These are phyloP conservation scores for Tulasnella sp. DNA, from an alignment of 768 basidiomycete species.

Conservation along the genomic window DNA sequence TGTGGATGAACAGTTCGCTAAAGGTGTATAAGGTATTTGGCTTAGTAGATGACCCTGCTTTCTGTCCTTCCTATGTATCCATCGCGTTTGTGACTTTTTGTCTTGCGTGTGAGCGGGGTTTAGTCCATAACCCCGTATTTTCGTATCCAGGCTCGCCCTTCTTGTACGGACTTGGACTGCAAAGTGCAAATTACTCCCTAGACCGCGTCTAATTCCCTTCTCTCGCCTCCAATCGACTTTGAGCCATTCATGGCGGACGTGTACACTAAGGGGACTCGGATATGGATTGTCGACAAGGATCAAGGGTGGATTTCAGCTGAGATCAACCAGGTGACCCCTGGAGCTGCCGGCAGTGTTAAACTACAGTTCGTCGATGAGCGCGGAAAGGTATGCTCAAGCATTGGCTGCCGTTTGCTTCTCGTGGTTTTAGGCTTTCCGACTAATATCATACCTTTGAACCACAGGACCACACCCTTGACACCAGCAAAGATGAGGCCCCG, in stretches of 20 bases:
- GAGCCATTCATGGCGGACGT: conserved; percentile 18
- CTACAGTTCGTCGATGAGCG: conserved; percentile 83
- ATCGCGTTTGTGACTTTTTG: too few species aligned
- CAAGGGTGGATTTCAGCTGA: conserved; percentile 90
- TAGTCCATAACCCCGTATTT: too few species aligned
- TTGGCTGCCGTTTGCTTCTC: neutral
- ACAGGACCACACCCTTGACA: conserved; percentile 70
- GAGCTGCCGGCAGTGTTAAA: conserved; percentile 55
- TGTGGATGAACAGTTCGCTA: conserved; percentile 40
- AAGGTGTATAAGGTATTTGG: too few species aligned
- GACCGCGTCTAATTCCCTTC: neutral
- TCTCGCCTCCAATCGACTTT: neutral
- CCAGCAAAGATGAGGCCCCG: conserved; percentile 72
- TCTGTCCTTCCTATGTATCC: too few species aligned
- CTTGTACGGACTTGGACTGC: too few species aligned
- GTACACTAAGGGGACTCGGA: conserved; percentile 22
- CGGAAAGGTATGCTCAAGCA: conserved; percentile 55
- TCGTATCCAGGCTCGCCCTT: too few species aligned
- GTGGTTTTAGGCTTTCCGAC: neutral
- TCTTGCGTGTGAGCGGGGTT: too few species aligned
- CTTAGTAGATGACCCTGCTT: neutral
- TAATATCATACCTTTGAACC: neutral
- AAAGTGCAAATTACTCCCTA: too few species aligned
- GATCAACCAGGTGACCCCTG: conserved; percentile 55
- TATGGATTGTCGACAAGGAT: conserved; percentile 82